A percentile compares a stretch with the other conserved stretches of the same genome.
phyloP scores from a whole-genome alignment of 768 basidiomycete genomes.

The Tylopilus vinaceipallidus region DNA sequence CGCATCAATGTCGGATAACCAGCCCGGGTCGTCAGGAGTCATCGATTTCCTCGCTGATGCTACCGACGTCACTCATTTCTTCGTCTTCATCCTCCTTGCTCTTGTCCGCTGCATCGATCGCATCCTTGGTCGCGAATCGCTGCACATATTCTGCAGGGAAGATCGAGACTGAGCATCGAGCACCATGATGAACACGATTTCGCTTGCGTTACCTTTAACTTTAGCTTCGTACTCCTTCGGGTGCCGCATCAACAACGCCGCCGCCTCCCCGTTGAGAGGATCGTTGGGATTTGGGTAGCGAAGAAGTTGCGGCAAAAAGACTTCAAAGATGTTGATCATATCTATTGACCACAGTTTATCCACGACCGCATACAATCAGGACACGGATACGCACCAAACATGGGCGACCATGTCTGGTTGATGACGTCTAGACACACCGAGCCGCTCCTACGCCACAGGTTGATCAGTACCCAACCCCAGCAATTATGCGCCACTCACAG shows the following conservation, averaged over 20 bases:
- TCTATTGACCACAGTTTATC: conserved; percentile 46
- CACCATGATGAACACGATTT: neutral
- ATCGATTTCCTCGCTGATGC: conserved; percentile 64
- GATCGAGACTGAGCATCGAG: conserved; percentile 4
- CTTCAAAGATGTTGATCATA: conserved; percentile 99
- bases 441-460: conserved; percentile 64
- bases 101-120: conserved; percentile 70
- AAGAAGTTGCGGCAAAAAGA: conserved; percentile 93
- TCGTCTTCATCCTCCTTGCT: conserved; percentile 70
- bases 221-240: conserved; percentile 94
- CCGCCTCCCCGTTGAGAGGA: conserved; percentile 96
- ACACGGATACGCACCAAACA: conserved; percentile 77
- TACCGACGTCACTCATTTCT: conserved; percentile 86
- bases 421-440: conserved; percentile 99
- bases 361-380: neutral
- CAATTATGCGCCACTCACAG: conserved; percentile 56
- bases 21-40: conserved; percentile 34
- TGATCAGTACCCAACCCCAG: conserved; percentile 5
- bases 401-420: conserved; percentile 99
- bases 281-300: conserved; percentile 99
- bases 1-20: neutral
- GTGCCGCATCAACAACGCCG: conserved; percentile 94
- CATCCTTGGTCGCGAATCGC: conserved; percentile 88
- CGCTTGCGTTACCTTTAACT: conserved; percentile 71
- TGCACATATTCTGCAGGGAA: conserved; percentile 84